Conservation (phyloP, 2,329 filamentous ascomycete species). For the Beauveria rudraprayagi region DNA sequence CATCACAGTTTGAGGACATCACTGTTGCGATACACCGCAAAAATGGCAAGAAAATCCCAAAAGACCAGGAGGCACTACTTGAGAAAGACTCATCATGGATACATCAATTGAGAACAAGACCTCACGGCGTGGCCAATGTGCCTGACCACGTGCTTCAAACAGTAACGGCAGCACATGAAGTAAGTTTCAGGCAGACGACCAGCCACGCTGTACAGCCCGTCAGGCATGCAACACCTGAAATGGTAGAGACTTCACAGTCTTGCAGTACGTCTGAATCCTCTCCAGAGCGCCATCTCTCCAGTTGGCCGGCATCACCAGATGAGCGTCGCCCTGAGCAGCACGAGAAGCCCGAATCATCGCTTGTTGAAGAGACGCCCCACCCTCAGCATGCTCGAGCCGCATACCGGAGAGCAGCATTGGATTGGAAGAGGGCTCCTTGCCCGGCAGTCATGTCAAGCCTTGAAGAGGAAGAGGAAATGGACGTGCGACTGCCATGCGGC, state of each 20-base stretch:
- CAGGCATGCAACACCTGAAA: neutral
- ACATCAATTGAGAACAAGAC: conserved; percentile 17
- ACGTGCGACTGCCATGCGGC: conserved; percentile 26
- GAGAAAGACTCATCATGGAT: conserved; percentile 30
- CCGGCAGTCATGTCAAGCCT: neutral
- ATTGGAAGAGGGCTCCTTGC: neutral
- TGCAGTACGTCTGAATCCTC: conserved; percentile 1
- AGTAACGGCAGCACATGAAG: conserved; percentile 16
- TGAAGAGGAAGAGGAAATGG: conserved; percentile 28
- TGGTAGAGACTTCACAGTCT: neutral
- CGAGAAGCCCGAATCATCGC: conserved; percentile 14
- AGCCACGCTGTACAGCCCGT: neutral
- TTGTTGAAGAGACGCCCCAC: conserved; percentile 20
- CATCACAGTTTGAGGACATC: conserved; percentile 15
- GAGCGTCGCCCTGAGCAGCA: conserved; percentile 4
- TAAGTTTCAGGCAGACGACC: neutral
- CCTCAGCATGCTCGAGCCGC: neutral
- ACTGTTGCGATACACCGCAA: conserved; percentile 20
- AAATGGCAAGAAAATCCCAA: conserved; percentile 26
- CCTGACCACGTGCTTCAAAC: conserved; percentile 28
- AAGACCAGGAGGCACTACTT: conserved; percentile 31
- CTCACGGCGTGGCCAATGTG: conserved; percentile 23
- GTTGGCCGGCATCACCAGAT: conserved; percentile 19
- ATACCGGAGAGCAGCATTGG: neutral
- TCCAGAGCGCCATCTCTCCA: conserved; percentile 12